Evolutionary conservation across 2,329 filamentous ascomycete genomes (phyloP), one percentile per base, ranked within the genome.

Genomic region (Arthrobotrys entomopaga): DNA sequence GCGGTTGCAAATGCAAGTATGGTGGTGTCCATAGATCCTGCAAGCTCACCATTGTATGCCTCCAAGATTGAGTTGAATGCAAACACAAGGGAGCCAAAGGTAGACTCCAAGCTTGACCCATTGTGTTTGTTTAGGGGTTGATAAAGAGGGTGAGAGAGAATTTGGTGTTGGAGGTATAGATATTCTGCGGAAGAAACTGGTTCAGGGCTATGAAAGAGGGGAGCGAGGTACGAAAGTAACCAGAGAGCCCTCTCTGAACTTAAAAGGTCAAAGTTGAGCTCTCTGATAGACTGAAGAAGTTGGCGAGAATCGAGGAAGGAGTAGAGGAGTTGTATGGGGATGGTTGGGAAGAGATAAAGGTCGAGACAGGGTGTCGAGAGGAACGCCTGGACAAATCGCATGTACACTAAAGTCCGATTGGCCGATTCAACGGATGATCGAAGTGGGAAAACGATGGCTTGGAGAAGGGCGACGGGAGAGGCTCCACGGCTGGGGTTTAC

Each of bases 161-260:
- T 49, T 22, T 48, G 56, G 15, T 60, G 2, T 15, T 61, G 38
- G 34, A 60, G 65, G 6, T 1, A 48, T 20, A 19, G 16, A 3
- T 16, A 13, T 1, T 40, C 7, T 5, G 6, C 3, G 7, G 19
- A 2, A 6, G 38, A 56, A 60, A 49, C 24, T 16, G 42, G 26
- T 20, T 20, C 42, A 13, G 56, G n/a, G 26, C 46, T 60, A 34
- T 54, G 50, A 1, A 42, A 42, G 8, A 73, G 50, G 4, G 61
- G 56, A 20, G 61, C 29, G 10, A 73, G 54, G 24, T 61, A 73
- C 10, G 69, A 65, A 7, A 73, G 26, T 15, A 73, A 29, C 69
- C 69, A 73, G 13, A 65, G 34, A 8, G 49, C 34, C 16, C 24
- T 46, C 13, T 63, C 61, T 8, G 49, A 40, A 13, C 11, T 34